phyloP scores from a whole-genome alignment of 345 rosid genomes.

The Alliaria petiolata region DNA sequence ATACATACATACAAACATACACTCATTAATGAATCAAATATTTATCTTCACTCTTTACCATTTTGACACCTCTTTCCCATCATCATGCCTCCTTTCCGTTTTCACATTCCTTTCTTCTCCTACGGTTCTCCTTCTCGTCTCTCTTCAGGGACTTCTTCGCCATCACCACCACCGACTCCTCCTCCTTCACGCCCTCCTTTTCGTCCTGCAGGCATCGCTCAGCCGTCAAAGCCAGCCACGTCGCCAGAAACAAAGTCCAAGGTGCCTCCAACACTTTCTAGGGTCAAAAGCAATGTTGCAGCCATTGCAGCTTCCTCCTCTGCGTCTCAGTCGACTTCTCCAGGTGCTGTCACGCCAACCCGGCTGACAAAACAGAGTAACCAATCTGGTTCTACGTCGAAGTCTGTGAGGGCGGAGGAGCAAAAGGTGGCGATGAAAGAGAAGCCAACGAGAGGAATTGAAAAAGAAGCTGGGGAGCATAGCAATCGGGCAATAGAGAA shows the following conservation, averaged over 20 bases:
- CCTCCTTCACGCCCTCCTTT: slow-evolving; percentile 33
- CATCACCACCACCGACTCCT: slow-evolving; percentile 25
- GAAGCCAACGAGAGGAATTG: slow-evolving; percentile 7
- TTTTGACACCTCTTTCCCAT: not conserved
- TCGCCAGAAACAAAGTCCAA: slow-evolving; percentile 19
- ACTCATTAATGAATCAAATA: not conserved
- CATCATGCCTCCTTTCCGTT: slow-evolving; percentile 32
- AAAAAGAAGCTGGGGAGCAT: slow-evolving; percentile 14
- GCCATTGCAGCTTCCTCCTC: slow-evolving; percentile 13
- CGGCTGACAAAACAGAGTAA: slow-evolving; percentile 9
- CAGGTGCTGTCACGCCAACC: slow-evolving; percentile 1
- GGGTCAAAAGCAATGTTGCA: slow-evolving; percentile 19
- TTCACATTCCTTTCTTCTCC: slow-evolving; percentile 31
- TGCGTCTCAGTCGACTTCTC: slow-evolving; percentile 9
- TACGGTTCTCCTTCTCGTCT: slow-evolving; percentile 27
- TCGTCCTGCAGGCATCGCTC: slow-evolving; percentile 34
- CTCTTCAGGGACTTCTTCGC: slow-evolving; percentile 27
- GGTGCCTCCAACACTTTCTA: slow-evolving; percentile 9
- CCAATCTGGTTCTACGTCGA: slow-evolving; percentile 23
- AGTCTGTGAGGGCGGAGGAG: slow-evolving; percentile 9
- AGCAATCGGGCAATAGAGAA: not conserved
- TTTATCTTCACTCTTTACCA: not conserved
- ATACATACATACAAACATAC: slow-evolving; percentile 10
- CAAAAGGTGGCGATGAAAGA: not conserved
- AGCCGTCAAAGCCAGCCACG: slow-evolving; percentile 19